These are phyloP conservation scores for Diaporthe vaccinii DNA, from an alignment of 2,329 filamentous ascomycete species.

Conservation along the genomic window DNA sequence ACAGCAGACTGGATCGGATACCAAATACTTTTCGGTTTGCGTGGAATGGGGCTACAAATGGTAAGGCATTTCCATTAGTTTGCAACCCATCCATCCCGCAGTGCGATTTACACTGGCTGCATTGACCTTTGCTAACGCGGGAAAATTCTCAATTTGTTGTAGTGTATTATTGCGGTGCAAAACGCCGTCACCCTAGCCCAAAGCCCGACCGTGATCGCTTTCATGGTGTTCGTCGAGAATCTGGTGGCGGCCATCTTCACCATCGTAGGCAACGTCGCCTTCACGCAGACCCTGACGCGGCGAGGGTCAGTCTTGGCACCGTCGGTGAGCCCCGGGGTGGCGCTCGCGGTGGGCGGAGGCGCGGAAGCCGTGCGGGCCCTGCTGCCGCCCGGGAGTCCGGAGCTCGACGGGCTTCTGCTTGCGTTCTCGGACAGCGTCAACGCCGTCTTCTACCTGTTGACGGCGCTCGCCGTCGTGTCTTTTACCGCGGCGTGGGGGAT, in stretches of 20 bases:
- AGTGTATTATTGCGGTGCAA: constrained; percentile 58
- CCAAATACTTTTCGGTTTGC: constrained; percentile 62
- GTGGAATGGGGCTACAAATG: constrained; percentile 61
- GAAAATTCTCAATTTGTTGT: constrained; percentile 33
- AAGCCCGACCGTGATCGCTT: constrained; percentile 63
- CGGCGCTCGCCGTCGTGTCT: background rate
- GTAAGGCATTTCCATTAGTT: background rate
- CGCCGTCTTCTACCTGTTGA: constrained; percentile 23
- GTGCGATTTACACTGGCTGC: background rate
- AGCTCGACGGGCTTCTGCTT: constrained; percentile 12
- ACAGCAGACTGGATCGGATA: constrained; percentile 69
- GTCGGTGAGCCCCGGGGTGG: constrained; percentile 19
- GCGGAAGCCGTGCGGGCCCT: constrained; percentile 8
- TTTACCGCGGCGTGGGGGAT: constrained; percentile 6
- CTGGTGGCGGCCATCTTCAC: constrained; percentile 75
- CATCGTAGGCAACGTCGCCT: constrained; percentile 13
- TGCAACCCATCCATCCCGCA: no score
- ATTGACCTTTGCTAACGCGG: background rate
- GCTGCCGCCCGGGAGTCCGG: constrained; percentile 7
- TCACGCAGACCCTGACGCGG: background rate
- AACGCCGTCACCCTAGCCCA: constrained; percentile 60
- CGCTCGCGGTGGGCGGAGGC: constrained; percentile 1
- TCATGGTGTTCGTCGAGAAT: constrained; percentile 71
- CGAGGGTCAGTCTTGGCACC: constrained; percentile 11
- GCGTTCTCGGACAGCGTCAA: constrained; percentile 35